phyloP scores from a whole-genome alignment of 2,329 filamentous ascomycete species.

The Cladosporium velox region DNA sequence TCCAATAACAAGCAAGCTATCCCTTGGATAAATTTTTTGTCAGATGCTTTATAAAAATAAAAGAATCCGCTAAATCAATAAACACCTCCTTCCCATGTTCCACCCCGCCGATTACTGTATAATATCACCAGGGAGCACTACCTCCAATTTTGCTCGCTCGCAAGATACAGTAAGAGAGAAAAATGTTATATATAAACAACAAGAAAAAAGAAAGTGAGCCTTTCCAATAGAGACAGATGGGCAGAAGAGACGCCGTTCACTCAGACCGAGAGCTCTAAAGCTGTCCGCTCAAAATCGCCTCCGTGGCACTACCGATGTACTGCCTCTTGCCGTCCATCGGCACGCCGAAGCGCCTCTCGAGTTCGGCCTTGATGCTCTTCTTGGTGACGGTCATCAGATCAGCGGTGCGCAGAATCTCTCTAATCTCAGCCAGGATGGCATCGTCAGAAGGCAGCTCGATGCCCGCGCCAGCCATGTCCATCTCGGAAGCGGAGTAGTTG shows the following conservation, averaged over 20 bases:
- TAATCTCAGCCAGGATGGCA: constrained; percentile 86
- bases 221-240: not conserved
- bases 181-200: constrained; percentile 2
- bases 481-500: constrained; percentile 50
- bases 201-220: not conserved
- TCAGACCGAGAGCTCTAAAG: constrained; percentile 30
- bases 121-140: not conserved
- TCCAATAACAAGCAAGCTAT: not conserved
- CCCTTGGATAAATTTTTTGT: not conserved
- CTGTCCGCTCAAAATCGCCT: constrained; percentile 45
- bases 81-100: not conserved
- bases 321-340: constrained; percentile 82
- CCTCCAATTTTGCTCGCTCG: not conserved
- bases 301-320: constrained; percentile 67
- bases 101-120: not conserved
- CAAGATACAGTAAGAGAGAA: not conserved
- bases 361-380: constrained; percentile 93
- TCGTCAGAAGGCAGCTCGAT: constrained; percentile 76
- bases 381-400: constrained; percentile 98
- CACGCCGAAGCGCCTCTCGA: constrained; percentile 87
- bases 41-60: not conserved
- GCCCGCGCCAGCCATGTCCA: constrained; percentile 60
- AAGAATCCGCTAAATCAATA: not conserved
- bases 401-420: constrained; percentile 85
- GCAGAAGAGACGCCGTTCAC: no score